Evolutionary conservation across 2,329 filamentous ascomycete genomes (phyloP).

Genomic region (Mollisia scopiformis): DNA sequence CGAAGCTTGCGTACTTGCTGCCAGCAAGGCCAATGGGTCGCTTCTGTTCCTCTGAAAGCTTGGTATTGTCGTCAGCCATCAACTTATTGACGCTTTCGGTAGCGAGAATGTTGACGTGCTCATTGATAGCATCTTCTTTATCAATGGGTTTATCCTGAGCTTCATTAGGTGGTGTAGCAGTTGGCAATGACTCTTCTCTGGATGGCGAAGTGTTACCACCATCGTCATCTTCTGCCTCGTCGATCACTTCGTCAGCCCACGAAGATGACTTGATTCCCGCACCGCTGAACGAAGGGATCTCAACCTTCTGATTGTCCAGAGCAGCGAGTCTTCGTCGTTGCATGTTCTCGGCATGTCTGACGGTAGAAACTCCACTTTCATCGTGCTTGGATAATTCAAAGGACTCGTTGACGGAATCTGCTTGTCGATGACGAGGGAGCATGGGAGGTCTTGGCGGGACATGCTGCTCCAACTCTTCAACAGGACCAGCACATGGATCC

Average conservation of each 20-base stretch:
- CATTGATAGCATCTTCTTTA: background rate
- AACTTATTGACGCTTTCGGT: background rate
- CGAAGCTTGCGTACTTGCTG: slow-evolving; percentile 17
- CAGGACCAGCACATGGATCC: slow-evolving; percentile 29
- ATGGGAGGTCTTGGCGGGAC: slow-evolving; percentile 8
- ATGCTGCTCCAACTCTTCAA: slow-evolving; percentile 25
- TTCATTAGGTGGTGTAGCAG: background rate
- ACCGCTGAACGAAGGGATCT: slow-evolving; percentile 23
- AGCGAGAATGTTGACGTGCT: background rate
- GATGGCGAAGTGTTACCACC: background rate
- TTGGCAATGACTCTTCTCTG: background rate
- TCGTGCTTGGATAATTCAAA: background rate
- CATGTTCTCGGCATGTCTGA: background rate
- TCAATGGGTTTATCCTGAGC: background rate
- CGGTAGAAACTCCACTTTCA: background rate
- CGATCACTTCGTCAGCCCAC: slow-evolving; percentile 32
- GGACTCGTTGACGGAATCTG: background rate
- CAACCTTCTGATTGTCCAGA: slow-evolving; percentile 19
- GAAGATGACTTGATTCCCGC: slow-evolving; percentile 11
- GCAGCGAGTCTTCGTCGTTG: slow-evolving; percentile 18
- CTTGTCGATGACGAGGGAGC: slow-evolving; percentile 2
- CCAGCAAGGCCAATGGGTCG: slow-evolving; percentile 16
- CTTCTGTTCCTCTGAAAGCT: background rate
- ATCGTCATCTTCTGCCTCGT: slow-evolving; percentile 6
- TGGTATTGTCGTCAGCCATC: background rate